Conservation (phyloP, 257 asterid genomes). For the Haberlea rhodopensis region DNA sequence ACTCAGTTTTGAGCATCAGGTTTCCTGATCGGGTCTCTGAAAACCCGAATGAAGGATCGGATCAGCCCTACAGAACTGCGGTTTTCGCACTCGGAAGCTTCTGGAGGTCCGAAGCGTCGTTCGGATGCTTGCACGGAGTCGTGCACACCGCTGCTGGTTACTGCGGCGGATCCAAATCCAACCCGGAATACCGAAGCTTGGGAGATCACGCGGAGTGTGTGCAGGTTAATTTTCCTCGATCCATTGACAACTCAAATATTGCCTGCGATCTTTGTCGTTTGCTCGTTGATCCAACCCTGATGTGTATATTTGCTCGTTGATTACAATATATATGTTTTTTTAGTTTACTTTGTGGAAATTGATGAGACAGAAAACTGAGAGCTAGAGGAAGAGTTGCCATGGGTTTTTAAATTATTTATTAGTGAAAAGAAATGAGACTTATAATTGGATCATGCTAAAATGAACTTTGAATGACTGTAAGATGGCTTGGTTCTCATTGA, state of each 20-base stretch:
- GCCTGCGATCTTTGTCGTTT: neutral
- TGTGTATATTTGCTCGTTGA: neutral
- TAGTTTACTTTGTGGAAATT: too few species aligned
- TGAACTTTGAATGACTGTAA: neutral
- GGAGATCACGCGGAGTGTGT: conserved; percentile 92
- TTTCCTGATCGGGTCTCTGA: conserved; percentile 58
- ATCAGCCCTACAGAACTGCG: conserved; percentile 52
- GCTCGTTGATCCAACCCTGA: neutral
- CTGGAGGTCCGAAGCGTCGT: conserved; percentile 93
- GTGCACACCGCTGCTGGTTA: conserved; percentile 75
- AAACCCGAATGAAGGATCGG: conserved; percentile 31
- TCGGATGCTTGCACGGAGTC: conserved; percentile 86
- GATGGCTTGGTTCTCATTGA: neutral
- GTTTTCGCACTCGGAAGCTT: conserved; percentile 93
- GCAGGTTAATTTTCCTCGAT: conserved; percentile 45
- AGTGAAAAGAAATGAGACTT: neutral
- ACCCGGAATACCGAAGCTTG: conserved; percentile 83
- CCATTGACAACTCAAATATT: neutral
- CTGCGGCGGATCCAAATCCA: conserved; percentile 71
- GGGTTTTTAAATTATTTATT: too few species aligned
- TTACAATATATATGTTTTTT: neutral
- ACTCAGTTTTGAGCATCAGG: conserved; percentile 55
- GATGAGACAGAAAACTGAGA: neutral
- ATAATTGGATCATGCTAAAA: neutral
- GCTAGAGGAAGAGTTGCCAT: neutral